Percentiles rank a stretch among this genome's conserved stretches.
These are phyloP conservation scores for Barbatosphaeria neglecta DNA, from an alignment of 495 filamentous ascomycete genomes.

Conservation along the genomic window DNA sequence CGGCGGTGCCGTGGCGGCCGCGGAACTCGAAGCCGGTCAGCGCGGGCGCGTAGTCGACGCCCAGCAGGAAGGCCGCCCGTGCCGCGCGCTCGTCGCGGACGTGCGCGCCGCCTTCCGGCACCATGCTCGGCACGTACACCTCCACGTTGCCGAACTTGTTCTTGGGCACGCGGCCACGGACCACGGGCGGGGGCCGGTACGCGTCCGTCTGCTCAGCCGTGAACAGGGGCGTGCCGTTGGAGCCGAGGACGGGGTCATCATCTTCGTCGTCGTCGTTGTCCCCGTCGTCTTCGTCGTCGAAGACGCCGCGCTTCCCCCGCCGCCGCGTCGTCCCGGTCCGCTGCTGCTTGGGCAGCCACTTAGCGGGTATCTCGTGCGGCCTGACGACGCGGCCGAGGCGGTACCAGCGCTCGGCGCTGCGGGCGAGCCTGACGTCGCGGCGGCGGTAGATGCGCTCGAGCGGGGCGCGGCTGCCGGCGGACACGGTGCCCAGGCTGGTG, in stretches of 20 bases:
- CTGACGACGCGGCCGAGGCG: conserved; percentile 68
- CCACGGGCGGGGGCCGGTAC: conserved; percentile 65
- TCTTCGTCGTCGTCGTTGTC: conserved; percentile 29
- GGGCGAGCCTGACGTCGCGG: conserved; percentile 61
- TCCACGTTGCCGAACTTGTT: conserved; percentile 88
- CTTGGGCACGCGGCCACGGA: conserved; percentile 63
- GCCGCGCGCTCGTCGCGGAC: conserved; percentile 48
- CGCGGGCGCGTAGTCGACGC: conserved; percentile 79
- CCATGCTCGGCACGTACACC: conserved; percentile 85
- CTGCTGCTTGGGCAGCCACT: conserved; percentile 41
- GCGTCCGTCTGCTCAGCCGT: conserved; percentile 61
- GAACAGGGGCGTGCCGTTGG: conserved; percentile 50
- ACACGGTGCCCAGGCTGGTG: conserved; percentile 62
- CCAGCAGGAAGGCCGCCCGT: conserved; percentile 61
- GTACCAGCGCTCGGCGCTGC: conserved; percentile 79
- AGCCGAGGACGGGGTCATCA: conserved; percentile 13
- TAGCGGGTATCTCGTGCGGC: conserved; percentile 62
- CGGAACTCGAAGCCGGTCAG: conserved; percentile 83
- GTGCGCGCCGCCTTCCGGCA: conserved; percentile 71
- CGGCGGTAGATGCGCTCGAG: conserved; percentile 63
- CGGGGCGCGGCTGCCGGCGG: conserved; percentile 44
- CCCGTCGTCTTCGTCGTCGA: conserved; percentile 21
- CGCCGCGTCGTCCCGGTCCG: conserved; percentile 12
- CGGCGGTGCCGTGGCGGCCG: conserved; percentile 69
- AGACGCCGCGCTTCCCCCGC: too few relatives aligned